phyloP scores from a whole-genome alignment of 805 yeast species.

The Candida succiphila region DNA sequence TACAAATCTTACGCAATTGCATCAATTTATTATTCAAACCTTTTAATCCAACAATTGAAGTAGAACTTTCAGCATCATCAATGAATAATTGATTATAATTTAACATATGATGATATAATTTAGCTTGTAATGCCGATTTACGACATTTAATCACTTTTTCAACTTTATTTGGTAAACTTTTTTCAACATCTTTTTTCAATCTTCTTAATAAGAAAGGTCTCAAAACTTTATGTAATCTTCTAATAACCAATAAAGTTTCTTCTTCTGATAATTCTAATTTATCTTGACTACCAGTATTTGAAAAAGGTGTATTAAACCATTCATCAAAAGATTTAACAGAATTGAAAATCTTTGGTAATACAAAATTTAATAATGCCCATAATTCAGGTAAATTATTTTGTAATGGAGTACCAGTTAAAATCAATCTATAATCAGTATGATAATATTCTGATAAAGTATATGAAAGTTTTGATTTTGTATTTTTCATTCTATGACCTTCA shows the following conservation, averaged over 20 bases:
- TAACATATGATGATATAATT: conserved; percentile 69
- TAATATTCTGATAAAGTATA: conserved; percentile 62
- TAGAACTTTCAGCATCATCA: conserved; percentile 45
- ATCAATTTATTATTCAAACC: conserved; percentile 76
- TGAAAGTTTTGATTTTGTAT: conserved; percentile 65
- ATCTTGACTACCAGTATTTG: conserved; percentile 76
- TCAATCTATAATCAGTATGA: conserved; percentile 66
- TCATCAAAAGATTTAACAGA: conserved; percentile 82
- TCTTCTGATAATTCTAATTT: conserved; percentile 76
- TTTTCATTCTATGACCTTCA: conserved; percentile 88
- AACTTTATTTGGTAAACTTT: conserved; percentile 75
- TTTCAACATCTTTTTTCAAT: conserved; percentile 80
- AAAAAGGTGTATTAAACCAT: conserved; percentile 87
- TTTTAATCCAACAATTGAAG: conserved; percentile 42
- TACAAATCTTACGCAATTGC: conserved; percentile 80
- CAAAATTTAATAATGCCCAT: conserved; percentile 79
- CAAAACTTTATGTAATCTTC: conserved; percentile 79
- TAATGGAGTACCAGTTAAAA: conserved; percentile 81
- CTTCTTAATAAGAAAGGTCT: conserved; percentile 80
- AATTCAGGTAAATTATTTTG: conserved; percentile 79
- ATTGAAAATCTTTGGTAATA: conserved; percentile 74
- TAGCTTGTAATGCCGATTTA: conserved; percentile 60
- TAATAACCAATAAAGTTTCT: conserved; percentile 70
- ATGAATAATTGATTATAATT: conserved; percentile 59
- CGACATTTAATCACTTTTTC: conserved; percentile 78